A percentile compares a stretch with the other conserved stretches of the same genome.
Evolutionary conservation across 148 eudicot species (phyloP).

Genomic region (Diospyros lotus): DNA sequence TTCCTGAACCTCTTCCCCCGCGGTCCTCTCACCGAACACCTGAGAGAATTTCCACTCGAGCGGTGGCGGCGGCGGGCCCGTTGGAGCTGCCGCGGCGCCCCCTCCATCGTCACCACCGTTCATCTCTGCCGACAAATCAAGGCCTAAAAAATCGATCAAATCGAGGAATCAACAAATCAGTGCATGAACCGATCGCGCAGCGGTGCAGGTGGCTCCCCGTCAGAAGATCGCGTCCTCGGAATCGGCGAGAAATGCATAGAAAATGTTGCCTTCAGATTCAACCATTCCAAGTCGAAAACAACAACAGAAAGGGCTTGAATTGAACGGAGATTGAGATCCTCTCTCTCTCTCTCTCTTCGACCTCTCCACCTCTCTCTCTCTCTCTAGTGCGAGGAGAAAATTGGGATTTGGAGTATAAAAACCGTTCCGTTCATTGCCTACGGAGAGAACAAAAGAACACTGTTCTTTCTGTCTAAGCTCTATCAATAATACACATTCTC

Average conservation of each 20-base stretch:
- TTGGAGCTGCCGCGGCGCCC: slow-evolving; percentile 35
- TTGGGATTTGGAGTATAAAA: slow-evolving; percentile 6
- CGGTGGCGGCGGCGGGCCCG: slow-evolving; percentile 42
- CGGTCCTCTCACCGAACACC: slow-evolving; percentile 86
- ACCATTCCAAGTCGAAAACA: slow-evolving; percentile 14
- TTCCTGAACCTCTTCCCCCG: slow-evolving; percentile 94
- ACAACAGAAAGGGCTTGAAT: slow-evolving; percentile 1
- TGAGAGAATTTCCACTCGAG: slow-evolving; percentile 91
- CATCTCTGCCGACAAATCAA: slow-evolving; percentile 19
- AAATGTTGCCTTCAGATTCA: slow-evolving; percentile 27
- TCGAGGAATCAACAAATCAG: slow-evolving; percentile 3
- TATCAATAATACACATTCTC: neutral
- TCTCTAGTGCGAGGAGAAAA: neutral
- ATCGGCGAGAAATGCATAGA: slow-evolving; percentile 11
- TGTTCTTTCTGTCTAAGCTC: slow-evolving; percentile 12
- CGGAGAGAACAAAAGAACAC: neutral
- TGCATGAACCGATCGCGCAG: slow-evolving; percentile 9
- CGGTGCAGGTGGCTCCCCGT: neutral
- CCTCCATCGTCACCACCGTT: slow-evolving; percentile 48
- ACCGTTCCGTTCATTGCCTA: slow-evolving; percentile 7
- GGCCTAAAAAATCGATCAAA: slow-evolving; percentile 2
- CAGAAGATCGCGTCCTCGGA: slow-evolving; percentile 7
- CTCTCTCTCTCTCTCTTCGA: neutral
- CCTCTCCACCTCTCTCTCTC: neutral
- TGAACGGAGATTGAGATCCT: neutral